These are phyloP conservation scores for Copromyces sp. DNA, from an alignment of 495 filamentous ascomycete genomes.

Conservation along the genomic window DNA sequence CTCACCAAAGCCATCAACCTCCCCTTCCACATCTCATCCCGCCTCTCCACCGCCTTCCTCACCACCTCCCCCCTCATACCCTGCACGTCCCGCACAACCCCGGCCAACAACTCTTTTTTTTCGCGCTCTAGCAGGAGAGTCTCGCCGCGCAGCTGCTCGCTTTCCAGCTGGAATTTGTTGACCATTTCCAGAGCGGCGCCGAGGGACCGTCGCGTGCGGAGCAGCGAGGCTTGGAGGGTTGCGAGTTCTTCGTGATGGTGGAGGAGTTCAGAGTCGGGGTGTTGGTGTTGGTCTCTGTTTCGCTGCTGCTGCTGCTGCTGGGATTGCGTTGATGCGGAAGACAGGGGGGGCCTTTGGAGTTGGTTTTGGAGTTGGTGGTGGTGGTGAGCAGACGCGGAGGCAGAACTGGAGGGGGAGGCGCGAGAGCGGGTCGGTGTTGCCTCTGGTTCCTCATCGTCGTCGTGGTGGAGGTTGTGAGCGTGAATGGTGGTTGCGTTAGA, in stretches of 20 bases:
- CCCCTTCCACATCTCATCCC: neutral
- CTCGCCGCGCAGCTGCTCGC: neutral
- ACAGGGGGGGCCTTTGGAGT: neutral
- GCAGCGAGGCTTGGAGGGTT: neutral
- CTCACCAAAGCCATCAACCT: neutral
- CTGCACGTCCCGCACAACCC: neutral
- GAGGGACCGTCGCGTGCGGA: neutral
- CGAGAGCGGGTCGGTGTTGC: neutral
- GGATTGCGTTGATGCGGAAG: neutral
- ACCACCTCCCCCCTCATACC: neutral
- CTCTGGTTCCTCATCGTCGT: neutral
- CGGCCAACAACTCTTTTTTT: neutral
- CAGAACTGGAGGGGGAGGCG: neutral
- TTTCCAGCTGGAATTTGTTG: neutral
- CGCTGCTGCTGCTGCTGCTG: no score
- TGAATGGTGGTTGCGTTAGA: neutral
- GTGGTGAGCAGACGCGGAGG: neutral
- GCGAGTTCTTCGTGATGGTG: no score
- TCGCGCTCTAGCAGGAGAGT: neutral
- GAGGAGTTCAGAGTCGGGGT: neutral
- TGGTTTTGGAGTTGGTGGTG: neutral
- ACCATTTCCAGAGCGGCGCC: neutral
- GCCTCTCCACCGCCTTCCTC: neutral
- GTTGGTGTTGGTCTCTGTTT: neutral
- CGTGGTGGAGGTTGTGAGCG: neutral